A percentile compares a stretch with the other conserved stretches of the same genome.
Evolutionary conservation across 2,329 filamentous ascomycete genomes (phyloP).

Genomic region (Penicillium fuscoglaucum): DNA sequence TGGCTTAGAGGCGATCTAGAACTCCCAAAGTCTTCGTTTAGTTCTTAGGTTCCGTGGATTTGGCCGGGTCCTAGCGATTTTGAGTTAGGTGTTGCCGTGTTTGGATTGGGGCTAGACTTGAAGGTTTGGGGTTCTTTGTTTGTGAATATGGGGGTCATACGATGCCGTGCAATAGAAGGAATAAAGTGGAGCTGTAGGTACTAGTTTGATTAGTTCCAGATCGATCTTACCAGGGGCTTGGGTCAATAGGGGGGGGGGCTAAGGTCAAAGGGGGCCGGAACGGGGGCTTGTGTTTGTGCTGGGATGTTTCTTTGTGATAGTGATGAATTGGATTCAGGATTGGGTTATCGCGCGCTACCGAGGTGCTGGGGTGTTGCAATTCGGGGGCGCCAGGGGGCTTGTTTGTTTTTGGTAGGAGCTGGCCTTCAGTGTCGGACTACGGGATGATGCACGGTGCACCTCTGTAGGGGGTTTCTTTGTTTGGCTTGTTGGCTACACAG

Average conservation of each 20-base stretch:
- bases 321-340: not conserved
- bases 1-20: constrained; percentile 2
- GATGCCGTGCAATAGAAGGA: not conserved
- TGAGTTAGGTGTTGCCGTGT: not conserved
- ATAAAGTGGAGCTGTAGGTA: not conserved
- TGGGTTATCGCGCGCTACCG: not conserved
- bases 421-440: not conserved
- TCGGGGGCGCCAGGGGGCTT: not conserved
- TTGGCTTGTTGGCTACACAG: not conserved
- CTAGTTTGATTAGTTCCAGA: not conserved
- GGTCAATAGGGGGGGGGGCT: not conserved
- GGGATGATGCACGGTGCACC: not conserved
- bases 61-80: not conserved
- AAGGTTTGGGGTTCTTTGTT: not conserved
- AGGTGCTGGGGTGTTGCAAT: not conserved
- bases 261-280: not conserved
- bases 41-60: not conserved
- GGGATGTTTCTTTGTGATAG: not conserved
- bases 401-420: not conserved
- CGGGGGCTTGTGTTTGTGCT: not conserved
- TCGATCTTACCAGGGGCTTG: not conserved
- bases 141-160: not conserved
- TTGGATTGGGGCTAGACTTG: not conserved
- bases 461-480: constrained; percentile 1
- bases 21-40: not conserved